Percentiles rank a stretch among this genome's conserved stretches.
phyloP scores from a whole-genome alignment of 768 basidiomycete species.

The Austroboletus eburneus region DNA sequence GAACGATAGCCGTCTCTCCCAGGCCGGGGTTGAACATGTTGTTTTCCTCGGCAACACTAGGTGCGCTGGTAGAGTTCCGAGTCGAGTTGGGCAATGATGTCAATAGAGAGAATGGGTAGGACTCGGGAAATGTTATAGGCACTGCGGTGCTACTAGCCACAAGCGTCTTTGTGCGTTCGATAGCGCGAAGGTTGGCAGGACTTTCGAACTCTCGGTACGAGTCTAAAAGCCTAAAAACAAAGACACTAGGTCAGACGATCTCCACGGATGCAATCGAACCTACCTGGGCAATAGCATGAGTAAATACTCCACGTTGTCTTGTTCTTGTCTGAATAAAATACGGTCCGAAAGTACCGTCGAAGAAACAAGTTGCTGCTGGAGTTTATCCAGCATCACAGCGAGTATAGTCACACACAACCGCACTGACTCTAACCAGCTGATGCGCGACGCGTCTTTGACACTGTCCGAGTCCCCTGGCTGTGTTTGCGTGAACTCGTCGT shows the following conservation, averaged over 20 bases:
- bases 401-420: conserved; percentile 88
- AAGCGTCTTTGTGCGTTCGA: conserved; percentile 62
- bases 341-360: conserved; percentile 61
- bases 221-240: conserved; percentile 62
- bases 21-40: conserved; percentile 66
- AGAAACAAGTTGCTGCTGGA: conserved; percentile 75
- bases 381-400: conserved; percentile 84
- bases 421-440: conserved; percentile 86
- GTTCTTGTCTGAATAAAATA: conserved; percentile 66
- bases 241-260: conserved; percentile 3
- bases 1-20: conserved; percentile 83
- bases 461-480: conserved; percentile 62
- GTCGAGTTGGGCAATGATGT: conserved; percentile 58
- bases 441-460: conserved; percentile 66
- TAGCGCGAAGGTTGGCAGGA: conserved; percentile 57
- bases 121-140: conserved; percentile 88
- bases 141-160: conserved; percentile 52
- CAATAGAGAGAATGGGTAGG: conserved; percentile 87
- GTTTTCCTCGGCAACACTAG: conserved; percentile 43
- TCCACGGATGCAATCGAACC: conserved; percentile 14
- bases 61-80: conserved; percentile 39
- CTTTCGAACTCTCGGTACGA: conserved; percentile 83
- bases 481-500: conserved; percentile 73
- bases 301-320: conserved; percentile 87
- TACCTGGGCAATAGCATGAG: conserved; percentile 81